phyloP scores from a whole-genome alignment of 768 basidiomycete species.

The Pleurotus eryngii region DNA sequence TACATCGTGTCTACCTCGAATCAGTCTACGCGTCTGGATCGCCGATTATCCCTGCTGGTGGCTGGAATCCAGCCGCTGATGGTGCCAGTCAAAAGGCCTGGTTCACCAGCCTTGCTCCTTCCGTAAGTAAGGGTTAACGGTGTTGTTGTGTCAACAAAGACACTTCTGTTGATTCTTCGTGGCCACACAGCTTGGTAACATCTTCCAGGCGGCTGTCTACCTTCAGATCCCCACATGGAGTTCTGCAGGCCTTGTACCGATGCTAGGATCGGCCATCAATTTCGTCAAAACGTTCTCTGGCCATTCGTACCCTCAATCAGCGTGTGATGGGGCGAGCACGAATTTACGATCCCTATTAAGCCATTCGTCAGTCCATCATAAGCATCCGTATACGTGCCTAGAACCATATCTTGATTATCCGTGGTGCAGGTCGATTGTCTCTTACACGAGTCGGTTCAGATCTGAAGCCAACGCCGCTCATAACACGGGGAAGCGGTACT shows the following conservation, averaged over 20 bases:
- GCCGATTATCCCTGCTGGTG: slow-evolving; percentile 27
- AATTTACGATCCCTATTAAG: slow-evolving; percentile 30
- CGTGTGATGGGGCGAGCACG: slow-evolving; percentile 32
- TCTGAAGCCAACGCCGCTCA: slow-evolving; percentile 30
- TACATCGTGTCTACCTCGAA: background rate
- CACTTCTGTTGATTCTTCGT: background rate
- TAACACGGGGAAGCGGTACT: slow-evolving; percentile 28
- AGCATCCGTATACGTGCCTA: background rate
- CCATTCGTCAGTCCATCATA: slow-evolving; percentile 23
- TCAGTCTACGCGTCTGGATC: slow-evolving; percentile 28
- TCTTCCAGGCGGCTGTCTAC: slow-evolving; percentile 34
- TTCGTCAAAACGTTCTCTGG: slow-evolving; percentile 29
- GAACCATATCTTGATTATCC: slow-evolving; percentile 2
- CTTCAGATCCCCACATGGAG: slow-evolving; percentile 22
- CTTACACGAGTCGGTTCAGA: slow-evolving; percentile 27
- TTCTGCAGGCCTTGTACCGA: slow-evolving; percentile 24
- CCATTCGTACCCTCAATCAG: slow-evolving; percentile 36
- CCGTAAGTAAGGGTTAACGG: slow-evolving; percentile 16
- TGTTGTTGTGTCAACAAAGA: background rate
- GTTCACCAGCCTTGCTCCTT: slow-evolving; percentile 25
- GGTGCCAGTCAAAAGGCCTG: slow-evolving; percentile 28
- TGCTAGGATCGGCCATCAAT: slow-evolving; percentile 22
- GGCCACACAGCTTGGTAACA: slow-evolving; percentile 24
- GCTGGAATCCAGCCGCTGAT: slow-evolving; percentile 30
- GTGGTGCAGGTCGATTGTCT: slow-evolving; percentile 27